Percentiles rank a stretch among this genome's conserved stretches.
Conservation (phyloP, 179 eudicot species). For the Gypsophila paniculata region DNA sequence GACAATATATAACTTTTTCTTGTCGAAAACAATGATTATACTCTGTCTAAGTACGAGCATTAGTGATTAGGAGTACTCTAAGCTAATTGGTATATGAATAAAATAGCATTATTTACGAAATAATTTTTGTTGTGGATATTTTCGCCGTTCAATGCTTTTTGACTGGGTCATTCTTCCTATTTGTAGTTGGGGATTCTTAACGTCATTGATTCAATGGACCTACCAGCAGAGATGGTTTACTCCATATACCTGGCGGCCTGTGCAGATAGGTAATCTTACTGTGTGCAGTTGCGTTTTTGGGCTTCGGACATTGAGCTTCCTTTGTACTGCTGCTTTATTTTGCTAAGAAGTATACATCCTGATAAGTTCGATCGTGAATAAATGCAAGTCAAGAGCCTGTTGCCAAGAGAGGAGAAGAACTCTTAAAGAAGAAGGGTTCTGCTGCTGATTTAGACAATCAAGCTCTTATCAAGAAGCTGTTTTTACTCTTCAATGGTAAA, state of each 20-base stretch:
- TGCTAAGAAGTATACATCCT: conserved; percentile 11
- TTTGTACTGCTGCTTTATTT: conserved; percentile 3
- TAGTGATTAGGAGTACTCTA: neutral
- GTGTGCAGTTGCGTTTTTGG: conserved; percentile 10
- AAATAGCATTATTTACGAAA: neutral
- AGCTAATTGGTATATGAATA: conserved; percentile 1
- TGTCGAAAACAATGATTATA: neutral
- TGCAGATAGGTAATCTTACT: conserved; percentile 60
- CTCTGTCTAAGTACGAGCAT: conserved; percentile 2
- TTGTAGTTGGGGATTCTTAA: conserved; percentile 76
- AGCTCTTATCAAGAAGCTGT: conserved; percentile 59
- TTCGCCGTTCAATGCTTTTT: neutral
- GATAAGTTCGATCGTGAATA: conserved; percentile 24
- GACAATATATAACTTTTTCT: neutral
- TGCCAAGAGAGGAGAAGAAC: conserved; percentile 80
- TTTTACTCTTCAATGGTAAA: conserved; percentile 77
- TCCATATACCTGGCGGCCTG: conserved; percentile 75
- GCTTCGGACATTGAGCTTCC: conserved; percentile 14
- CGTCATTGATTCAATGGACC: conserved; percentile 67
- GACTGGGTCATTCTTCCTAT: neutral
- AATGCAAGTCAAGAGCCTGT: conserved; percentile 80
- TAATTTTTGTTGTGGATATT: neutral
- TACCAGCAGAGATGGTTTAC: conserved; percentile 62
- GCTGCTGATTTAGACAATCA: conserved; percentile 71
- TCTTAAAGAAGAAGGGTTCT: conserved; percentile 78